Evolutionary conservation across 805 yeast genomes (phyloP).

Genomic region (Hanseniaspora guilliermondii): DNA sequence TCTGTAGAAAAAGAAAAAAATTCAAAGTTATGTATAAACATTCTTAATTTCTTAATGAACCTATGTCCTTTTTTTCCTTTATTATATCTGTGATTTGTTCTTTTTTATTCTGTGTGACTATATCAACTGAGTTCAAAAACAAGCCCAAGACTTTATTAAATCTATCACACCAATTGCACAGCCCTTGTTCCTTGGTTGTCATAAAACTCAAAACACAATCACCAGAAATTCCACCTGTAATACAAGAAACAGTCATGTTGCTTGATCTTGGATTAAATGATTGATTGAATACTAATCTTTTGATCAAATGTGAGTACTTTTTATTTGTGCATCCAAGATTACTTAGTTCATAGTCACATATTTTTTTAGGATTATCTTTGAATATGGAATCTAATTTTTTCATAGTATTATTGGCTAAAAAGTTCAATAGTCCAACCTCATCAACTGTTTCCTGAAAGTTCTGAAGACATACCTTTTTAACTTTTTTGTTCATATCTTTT

Average conservation of each 20-base stretch:
- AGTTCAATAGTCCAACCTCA: neutral
- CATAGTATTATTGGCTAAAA: neutral
- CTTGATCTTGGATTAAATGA: neutral
- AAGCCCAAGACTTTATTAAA: neutral
- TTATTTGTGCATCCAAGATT: neutral
- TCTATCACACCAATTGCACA: neutral
- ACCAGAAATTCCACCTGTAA: neutral
- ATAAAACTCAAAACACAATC: neutral
- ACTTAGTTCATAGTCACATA: constrained; percentile 1
- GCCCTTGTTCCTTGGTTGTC: neutral
- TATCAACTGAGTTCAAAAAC: too few species aligned
- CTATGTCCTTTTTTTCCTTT: too few species aligned
- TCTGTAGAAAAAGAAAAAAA: too few species aligned
- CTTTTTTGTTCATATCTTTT: neutral
- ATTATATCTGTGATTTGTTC: too few species aligned
- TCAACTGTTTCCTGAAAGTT: neutral
- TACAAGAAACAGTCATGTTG: neutral
- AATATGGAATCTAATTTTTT: neutral
- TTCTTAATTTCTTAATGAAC: too few species aligned
- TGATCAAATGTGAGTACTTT: neutral
- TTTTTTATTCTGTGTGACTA: too few species aligned
- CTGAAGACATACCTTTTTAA: neutral
- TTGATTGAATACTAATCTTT: neutral
- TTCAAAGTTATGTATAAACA: too few species aligned
- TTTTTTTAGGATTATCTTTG: neutral